Evolutionary conservation across 495 filamentous ascomycete species (phyloP).

Genomic region (Geoglossum glabrum): DNA sequence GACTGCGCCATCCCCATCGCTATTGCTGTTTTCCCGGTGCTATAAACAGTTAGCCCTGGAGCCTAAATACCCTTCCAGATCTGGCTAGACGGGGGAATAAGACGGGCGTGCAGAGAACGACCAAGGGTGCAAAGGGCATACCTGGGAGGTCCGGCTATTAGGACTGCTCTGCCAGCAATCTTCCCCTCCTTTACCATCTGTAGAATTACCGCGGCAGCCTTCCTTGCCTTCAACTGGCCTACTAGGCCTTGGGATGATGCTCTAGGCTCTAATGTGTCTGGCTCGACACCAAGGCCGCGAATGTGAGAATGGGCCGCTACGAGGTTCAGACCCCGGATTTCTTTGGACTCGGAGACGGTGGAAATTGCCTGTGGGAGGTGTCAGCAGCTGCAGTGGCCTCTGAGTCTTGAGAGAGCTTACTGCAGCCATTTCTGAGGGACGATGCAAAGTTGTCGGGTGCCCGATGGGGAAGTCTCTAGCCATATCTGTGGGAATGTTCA

Average conservation of each 20-base stretch:
- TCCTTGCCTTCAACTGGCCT: slow-evolving; percentile 87
- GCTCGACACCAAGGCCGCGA: slow-evolving; percentile 80
- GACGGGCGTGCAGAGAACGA: background rate
- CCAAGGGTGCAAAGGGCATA: background rate
- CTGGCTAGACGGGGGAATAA: background rate
- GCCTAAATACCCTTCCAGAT: background rate
- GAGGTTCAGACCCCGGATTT: slow-evolving; percentile 83
- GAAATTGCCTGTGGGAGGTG: slow-evolving; percentile 46
- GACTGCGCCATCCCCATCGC: slow-evolving; percentile 98
- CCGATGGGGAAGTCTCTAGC: background rate
- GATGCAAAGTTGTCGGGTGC: background rate
- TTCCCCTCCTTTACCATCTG: slow-evolving; percentile 98
- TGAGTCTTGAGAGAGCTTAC: slow-evolving; percentile 4
- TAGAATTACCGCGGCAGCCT: slow-evolving; percentile 83
- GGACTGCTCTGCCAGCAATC: slow-evolving; percentile 84
- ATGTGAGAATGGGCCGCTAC: slow-evolving; percentile 98
- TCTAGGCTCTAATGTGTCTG: slow-evolving; percentile 74
- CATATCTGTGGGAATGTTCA: background rate
- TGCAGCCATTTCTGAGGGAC: slow-evolving; percentile 8
- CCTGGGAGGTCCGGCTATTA: slow-evolving; percentile 86
- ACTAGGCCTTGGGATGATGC: slow-evolving; percentile 86
- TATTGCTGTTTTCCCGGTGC: slow-evolving; percentile 95
- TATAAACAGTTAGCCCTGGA: background rate
- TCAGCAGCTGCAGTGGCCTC: background rate
- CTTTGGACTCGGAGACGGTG: slow-evolving; percentile 83